A percentile compares a stretch with the other conserved stretches of the same genome.
These are phyloP conservation scores for Phoma sp. DNA, from an alignment of 2,329 filamentous ascomycete genomes.

Conservation along the genomic window DNA sequence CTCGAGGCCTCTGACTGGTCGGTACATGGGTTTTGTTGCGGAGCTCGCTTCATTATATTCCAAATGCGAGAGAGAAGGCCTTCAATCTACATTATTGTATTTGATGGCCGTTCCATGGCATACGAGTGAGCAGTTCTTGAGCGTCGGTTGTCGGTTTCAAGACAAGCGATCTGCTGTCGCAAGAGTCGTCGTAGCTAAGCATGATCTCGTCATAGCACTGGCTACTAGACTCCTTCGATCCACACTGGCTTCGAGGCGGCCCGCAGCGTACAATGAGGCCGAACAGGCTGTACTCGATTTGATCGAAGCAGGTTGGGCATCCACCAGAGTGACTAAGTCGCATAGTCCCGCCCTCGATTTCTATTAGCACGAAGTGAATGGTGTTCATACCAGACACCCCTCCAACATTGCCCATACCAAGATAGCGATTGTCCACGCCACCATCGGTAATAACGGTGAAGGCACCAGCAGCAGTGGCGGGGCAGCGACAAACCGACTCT, in stretches of 20 bases:
- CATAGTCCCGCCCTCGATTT: conserved; percentile 5
- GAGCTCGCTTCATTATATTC: background rate
- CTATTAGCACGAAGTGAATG: background rate
- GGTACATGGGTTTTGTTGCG: background rate
- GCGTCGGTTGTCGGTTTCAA: background rate
- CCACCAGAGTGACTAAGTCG: conserved; percentile 11
- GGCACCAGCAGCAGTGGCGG: background rate
- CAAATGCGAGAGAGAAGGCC: background rate
- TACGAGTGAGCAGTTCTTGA: background rate
- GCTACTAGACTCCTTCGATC: conserved; percentile 14
- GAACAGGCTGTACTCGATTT: conserved; percentile 11
- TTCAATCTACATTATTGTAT: background rate
- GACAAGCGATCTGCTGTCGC: background rate
- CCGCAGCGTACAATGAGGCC: conserved; percentile 18
- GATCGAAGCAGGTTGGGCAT: conserved; percentile 12
- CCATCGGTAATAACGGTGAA: background rate
- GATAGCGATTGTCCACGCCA: background rate
- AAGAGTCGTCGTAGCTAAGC: background rate
- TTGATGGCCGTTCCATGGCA: too few relatives aligned
- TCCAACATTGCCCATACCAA: background rate
- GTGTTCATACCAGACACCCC: background rate
- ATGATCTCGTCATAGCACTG: conserved; percentile 13
- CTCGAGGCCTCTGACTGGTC: conserved; percentile 1
- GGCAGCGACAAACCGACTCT: background rate
- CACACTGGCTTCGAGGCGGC: conserved; percentile 13